phyloP scores from a whole-genome alignment of 1,284 basidiomycete genomes.

The Trichosporon coremiiforme region DNA sequence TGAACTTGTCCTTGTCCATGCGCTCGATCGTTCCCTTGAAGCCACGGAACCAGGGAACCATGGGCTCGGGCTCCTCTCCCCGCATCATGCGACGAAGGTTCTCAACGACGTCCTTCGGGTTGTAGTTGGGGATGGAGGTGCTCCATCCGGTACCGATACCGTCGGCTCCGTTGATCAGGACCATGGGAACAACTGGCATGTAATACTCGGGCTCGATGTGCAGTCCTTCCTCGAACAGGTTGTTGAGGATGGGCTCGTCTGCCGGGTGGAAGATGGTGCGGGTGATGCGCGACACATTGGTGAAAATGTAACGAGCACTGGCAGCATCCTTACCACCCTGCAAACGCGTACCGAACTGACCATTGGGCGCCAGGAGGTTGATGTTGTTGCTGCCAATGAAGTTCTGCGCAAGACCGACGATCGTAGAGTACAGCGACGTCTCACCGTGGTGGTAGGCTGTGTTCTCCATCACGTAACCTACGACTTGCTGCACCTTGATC shows the following conservation, averaged over 20 bases:
- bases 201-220: constrained; percentile 95
- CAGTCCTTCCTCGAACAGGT: constrained; percentile 84
- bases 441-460: constrained; percentile 98
- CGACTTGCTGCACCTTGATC: constrained; percentile 97
- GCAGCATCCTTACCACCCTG: constrained; percentile 94
- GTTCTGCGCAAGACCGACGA: constrained; percentile 90
- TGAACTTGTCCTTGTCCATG: constrained; percentile 81
- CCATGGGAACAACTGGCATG: constrained; percentile 83
- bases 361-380: constrained; percentile 84
- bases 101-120: constrained; percentile 84
- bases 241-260: constrained; percentile 83
- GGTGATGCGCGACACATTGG: constrained; percentile 75
- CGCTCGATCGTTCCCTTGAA: constrained; percentile 85
- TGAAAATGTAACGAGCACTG: constrained; percentile 95
- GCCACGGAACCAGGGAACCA: constrained; percentile 97
- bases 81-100: constrained; percentile 87
- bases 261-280: constrained; percentile 76
- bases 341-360: constrained; percentile 92
- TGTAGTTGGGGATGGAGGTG: constrained; percentile 89
- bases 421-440: constrained; percentile 79
- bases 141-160: constrained; percentile 99
- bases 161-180: constrained; percentile 92
- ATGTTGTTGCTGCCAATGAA: constrained; percentile 96
- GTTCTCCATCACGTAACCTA: constrained; percentile 91
- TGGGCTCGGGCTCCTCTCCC: constrained; percentile 77